Evolutionary conservation across 2,329 filamentous ascomycete genomes (phyloP), one percentile per base, ranked within the genome.

Genomic region (Remersonia thermophila): DNA sequence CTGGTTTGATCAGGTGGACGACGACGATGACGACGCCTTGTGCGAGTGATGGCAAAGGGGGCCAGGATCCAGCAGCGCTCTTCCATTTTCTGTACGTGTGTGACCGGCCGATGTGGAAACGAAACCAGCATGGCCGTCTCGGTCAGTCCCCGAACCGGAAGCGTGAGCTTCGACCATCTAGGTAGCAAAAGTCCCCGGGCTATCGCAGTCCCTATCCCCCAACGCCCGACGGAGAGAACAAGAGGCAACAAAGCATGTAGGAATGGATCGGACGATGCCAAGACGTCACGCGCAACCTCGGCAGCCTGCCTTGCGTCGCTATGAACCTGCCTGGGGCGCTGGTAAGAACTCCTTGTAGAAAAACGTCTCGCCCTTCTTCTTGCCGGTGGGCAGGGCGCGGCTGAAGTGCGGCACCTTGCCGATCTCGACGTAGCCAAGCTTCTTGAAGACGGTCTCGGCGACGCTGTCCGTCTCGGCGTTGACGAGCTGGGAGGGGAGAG

Each of bases 271-370:
- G n/a, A n/a, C n/a, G n/a, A n/a, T n/a, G n/a, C n/a, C n/a, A n/a
- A n/a, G n/a, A n/a, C n/a, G n/a, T n/a, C n/a, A n/a, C n/a, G n/a
- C n/a, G n/a, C n/a, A n/a, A n/a, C n/a, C n/a, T n/a, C n/a, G 5
- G 20, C 20, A 23, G 5, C 20, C 20, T 23, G 20, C 5, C 9
- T 5, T 6, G 9, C 9, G 20, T 9, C 20, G 20, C 9, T 9
- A 23, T 23, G 20, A 9, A 8, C 6, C 11, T 39, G 30, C 43
- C 52, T 57, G 44, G 6, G 40, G 50, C 12, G 49, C 30, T 3
- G 45, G 34, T 9, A 44, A 15, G 12, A 78, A 55, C 39, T 71
- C 62, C 54, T 77, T 77, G 53, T 75, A 78, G 47, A 75, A 73
- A 46, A 75, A 71, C 0, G 66, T 63, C 35, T 65, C 66, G 42